Base-by-base conservation (phyloP, 257 asterid genomes). In the Fraxinus americana region DNA sequence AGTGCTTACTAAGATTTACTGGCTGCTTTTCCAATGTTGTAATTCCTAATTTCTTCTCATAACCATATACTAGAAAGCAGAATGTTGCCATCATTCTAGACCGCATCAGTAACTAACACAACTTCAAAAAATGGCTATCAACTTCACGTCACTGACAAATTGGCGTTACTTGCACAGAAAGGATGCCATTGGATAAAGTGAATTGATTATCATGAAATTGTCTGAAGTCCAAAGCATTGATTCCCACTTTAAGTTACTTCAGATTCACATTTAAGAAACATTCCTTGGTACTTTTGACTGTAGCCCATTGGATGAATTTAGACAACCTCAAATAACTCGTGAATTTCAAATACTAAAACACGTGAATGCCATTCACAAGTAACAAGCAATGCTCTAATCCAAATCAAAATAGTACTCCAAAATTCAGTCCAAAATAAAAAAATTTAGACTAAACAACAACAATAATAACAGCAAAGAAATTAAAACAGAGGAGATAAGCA, bases 211-310 rank as follows among this genome's bases (percentile, higher is more conserved):
- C 50, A 27, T 38, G 66, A 6, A 32, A 10, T 52, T 71, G 16
- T 54, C 50, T 48, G 71, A 78, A 71, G 35, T 38, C 77, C 41
- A 43, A 66, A 63, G 67, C 34, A 80, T 59, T 45, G 50, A 70
- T 82, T 82, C 71, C 78, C 48, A 78, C 89, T 72, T 80, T 69
- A 66, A 48, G 57, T 84, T 83, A 72, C 88, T 80, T 83, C 73
- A 73, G 32, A 68, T 8, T 70, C 90, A 80, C 82, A 48, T 71
- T 74, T 54, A 67, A 76, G 77, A 71, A 61, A 75, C 75, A 59
- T 59, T 45, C 75, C 77, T 73, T 57, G 36, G 11, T 34, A 12
- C 73, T 17, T 70, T 14, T 54, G 57, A 70, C 61, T 63, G 19
- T 30, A 35, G 29, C 34, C 59, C 54, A 79, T 29, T 66, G 66